Percentiles rank a stretch among this genome's conserved stretches.
Conservation (phyloP, 139 green algal genomes). For the Mesotaenium endlicherianum region DNA sequence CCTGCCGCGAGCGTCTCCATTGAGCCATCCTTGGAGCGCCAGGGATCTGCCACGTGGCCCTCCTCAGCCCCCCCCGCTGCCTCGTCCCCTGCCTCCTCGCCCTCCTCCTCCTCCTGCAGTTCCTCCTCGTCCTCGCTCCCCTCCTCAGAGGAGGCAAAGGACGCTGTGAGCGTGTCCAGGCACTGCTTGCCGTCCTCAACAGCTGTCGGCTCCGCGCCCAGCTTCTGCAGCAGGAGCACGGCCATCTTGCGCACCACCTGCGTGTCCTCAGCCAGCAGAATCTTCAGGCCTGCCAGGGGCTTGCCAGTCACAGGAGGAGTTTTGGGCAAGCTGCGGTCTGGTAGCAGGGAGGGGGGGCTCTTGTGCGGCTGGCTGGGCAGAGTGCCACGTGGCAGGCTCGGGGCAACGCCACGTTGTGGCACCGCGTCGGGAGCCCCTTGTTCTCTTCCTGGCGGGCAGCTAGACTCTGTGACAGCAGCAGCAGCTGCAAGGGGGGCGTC, state of each 20-base stretch:
- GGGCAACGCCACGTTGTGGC: background rate
- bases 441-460: background rate
- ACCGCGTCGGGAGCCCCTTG: background rate
- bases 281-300: background rate
- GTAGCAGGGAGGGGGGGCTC: background rate
- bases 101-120: background rate
- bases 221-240: background rate
- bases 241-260: background rate
- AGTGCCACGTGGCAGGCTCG: background rate
- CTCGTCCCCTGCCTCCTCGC: too few species aligned
- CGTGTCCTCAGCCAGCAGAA: conserved; percentile 29
- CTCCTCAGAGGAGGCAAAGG: too few species aligned
- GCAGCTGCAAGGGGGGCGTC: background rate
- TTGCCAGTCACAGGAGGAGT: too few species aligned
- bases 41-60: too few species aligned
- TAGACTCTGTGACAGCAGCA: background rate
- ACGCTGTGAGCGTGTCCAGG: background rate
- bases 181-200: background rate
- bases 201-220: background rate
- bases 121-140: background rate
- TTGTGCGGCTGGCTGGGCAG: background rate
- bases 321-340: background rate
- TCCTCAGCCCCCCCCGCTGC: background rate
- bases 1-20: too few species aligned
- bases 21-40: too few species aligned